Percentiles rank a stretch among this genome's conserved stretches.
Conservation (phyloP, 352 stramenopile species). For the Phytophthora colocasiae region DNA sequence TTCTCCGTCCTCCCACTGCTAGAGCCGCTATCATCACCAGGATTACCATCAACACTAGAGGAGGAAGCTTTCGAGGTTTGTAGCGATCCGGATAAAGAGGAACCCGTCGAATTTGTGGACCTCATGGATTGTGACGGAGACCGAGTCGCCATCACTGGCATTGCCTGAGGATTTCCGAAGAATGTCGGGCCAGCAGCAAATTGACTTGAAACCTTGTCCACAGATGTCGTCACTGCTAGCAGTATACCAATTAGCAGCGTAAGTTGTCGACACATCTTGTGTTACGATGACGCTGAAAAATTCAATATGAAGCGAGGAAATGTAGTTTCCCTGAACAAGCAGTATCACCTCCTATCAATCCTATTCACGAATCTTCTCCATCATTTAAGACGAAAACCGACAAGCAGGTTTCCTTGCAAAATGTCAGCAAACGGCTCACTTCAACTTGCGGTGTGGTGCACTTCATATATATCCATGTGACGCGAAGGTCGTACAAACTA, state of each 20-base stretch:
- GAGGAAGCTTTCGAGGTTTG: slow-evolving; percentile 21
- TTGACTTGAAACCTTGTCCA: slow-evolving; percentile 14
- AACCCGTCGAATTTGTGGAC: slow-evolving; percentile 2
- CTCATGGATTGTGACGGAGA: slow-evolving; percentile 4
- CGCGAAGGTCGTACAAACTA: slow-evolving; percentile 11
- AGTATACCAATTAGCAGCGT: slow-evolving; percentile 18
- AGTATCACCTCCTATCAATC: slow-evolving; percentile 12
- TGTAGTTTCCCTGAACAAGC: slow-evolving; percentile 4
- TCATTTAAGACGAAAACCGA: slow-evolving; percentile 14
- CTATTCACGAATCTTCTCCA: slow-evolving; percentile 19
- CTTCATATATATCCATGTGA: not conserved
- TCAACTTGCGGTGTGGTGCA: slow-evolving; percentile 12
- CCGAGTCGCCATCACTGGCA: not conserved
- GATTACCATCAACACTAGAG: slow-evolving; percentile 2
- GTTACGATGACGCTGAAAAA: slow-evolving; percentile 8
- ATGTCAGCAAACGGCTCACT: slow-evolving; percentile 1
- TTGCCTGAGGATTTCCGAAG: slow-evolving; percentile 15
- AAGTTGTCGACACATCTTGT: slow-evolving; percentile 3
- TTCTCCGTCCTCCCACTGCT: not conserved
- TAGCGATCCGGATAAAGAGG: slow-evolving; percentile 18
- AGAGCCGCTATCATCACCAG: not conserved
- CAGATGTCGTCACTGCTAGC: slow-evolving; percentile 1
- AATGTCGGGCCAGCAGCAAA: slow-evolving; percentile 4
- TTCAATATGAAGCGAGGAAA: slow-evolving; percentile 9
- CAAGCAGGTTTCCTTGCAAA: slow-evolving; percentile 13